Evolutionary conservation across 495 filamentous ascomycete species (phyloP), one percentile per base, ranked within the genome.

Genomic region (Neurospora sp.): DNA sequence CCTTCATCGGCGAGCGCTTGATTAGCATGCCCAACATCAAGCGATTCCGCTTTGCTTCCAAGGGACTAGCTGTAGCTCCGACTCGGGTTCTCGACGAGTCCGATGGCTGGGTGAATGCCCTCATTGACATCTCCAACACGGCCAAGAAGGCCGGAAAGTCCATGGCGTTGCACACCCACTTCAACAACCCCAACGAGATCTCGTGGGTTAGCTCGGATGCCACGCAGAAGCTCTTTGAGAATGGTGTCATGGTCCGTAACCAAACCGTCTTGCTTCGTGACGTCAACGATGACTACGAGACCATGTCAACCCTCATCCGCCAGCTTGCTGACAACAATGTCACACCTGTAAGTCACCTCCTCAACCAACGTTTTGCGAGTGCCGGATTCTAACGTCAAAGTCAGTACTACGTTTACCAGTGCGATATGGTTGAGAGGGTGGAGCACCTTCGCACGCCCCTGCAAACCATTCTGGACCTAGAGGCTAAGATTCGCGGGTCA

Each of bases 361-460:
- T 19, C 10, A 59, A 28, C 21, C 48, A 59, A 59, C 48, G 11
- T 28, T 59, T 15, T 28, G 48, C 11, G 2, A 59, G 21, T 59
- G 48, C 21, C 19, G 4, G 40, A 43, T 45, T 34, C 76, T 78
- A 74, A 76, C 72, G 15, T 7, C 10, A 5, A 5, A 54, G 39
- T 39, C 74, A 87, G 85, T 89, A 89, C 76, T 89, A 89, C 77
- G 83, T 89, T 66, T 89, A 89, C 78, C 86, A 88, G 75, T 85
- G 86, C 71, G 89, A 90, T 79, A 85, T 90, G 82, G 86, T 89
- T 31, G 77, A 80, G 19, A 84, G 82, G 38, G 78, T 87, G 17
- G 89, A 90, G 80, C 88, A 90, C 73, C 80, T 90, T n/a, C 86
- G 89, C 62, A 90, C 88, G 24, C 87, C 87, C 31, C 82, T 90